phyloP scores from a whole-genome alignment of 1,284 basidiomycete species.

The Mrakiaceae sp. region DNA sequence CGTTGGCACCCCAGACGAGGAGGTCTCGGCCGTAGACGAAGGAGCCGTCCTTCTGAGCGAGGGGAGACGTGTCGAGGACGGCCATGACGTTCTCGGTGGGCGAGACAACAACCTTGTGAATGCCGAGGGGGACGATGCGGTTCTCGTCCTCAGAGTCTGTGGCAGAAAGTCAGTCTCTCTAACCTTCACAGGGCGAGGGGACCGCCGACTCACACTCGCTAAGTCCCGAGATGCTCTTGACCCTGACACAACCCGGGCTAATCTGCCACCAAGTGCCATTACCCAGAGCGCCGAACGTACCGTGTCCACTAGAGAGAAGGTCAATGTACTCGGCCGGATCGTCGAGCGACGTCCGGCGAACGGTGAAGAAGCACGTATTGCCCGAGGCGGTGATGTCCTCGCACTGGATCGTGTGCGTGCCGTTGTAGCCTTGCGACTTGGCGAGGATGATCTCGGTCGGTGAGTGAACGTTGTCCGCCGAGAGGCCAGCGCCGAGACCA shows the following conservation, averaged over 20 bases:
- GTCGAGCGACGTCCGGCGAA: conserved; percentile 42
- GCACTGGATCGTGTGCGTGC: conserved; percentile 50
- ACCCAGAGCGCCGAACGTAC: conserved; percentile 71
- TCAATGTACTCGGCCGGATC: conserved; percentile 43
- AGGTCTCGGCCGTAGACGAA: conserved; percentile 40
- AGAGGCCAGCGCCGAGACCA: conserved; percentile 60
- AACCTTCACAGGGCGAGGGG: conserved; percentile 7
- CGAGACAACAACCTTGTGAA: conserved; percentile 58
- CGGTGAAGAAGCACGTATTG: conserved; percentile 64
- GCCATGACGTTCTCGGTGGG: conserved; percentile 67
- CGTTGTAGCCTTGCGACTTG: conserved; percentile 45
- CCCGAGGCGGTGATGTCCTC: conserved; percentile 52
- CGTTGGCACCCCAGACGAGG: conserved; percentile 41
- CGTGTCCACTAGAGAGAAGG: conserved; percentile 67
- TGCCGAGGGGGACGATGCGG: conserved; percentile 54
- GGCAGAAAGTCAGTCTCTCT: background rate
- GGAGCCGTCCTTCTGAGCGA: conserved; percentile 35
- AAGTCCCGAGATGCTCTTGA: conserved; percentile 70
- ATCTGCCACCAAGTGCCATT: conserved; percentile 67
- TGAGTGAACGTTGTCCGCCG: conserved; percentile 59
- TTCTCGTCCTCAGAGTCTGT: conserved; percentile 56
- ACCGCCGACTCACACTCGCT: conserved; percentile 54
- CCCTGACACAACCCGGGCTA: conserved; percentile 57
- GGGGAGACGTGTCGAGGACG: conserved; percentile 53
- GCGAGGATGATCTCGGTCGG: conserved; percentile 73